Percentiles rank a stretch among this genome's conserved stretches.
phyloP scores from a whole-genome alignment of 257 asterid genomes.

The Marsdenia floribunda region DNA sequence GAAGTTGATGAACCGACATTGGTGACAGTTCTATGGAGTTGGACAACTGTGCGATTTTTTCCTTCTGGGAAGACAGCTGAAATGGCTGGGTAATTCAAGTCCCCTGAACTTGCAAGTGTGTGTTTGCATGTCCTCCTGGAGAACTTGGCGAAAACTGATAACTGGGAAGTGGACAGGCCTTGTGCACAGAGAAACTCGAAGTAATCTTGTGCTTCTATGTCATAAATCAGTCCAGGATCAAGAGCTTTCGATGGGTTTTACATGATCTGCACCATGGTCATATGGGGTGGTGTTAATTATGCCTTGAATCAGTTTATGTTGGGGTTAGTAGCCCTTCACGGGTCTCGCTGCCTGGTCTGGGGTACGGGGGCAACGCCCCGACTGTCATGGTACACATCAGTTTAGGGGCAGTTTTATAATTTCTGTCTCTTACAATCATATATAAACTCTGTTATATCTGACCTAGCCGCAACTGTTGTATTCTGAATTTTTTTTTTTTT shows the following conservation, averaged over 20 bases:
- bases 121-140: constrained; percentile 48
- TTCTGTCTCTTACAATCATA: too few relatives aligned
- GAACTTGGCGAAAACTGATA: constrained; percentile 56
- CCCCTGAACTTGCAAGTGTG: constrained; percentile 41
- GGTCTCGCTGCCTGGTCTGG: too few relatives aligned
- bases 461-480: too few relatives aligned
- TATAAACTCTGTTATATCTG: too few relatives aligned
- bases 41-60: constrained; percentile 26
- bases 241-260: constrained; percentile 68
- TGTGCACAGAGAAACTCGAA: constrained; percentile 75
- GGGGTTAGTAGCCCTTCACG: too few relatives aligned
- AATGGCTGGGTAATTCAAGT: constrained; percentile 77
- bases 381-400: too few relatives aligned
- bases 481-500: too few relatives aligned
- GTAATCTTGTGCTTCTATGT: constrained; percentile 69
- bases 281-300: too few relatives aligned
- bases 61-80: constrained; percentile 60
- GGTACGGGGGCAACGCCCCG: too few relatives aligned
- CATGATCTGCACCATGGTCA: constrained; percentile 93
- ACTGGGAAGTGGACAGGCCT: constrained; percentile 49
- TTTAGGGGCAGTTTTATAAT: too few relatives aligned
- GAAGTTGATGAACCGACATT: constrained; percentile 69
- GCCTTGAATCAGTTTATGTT: too few relatives aligned
- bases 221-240: constrained; percentile 75
- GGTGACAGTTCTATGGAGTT: constrained; percentile 60